Base-by-base conservation (phyloP, 805 yeast species). In the Suhomyces vadensis region DNA sequence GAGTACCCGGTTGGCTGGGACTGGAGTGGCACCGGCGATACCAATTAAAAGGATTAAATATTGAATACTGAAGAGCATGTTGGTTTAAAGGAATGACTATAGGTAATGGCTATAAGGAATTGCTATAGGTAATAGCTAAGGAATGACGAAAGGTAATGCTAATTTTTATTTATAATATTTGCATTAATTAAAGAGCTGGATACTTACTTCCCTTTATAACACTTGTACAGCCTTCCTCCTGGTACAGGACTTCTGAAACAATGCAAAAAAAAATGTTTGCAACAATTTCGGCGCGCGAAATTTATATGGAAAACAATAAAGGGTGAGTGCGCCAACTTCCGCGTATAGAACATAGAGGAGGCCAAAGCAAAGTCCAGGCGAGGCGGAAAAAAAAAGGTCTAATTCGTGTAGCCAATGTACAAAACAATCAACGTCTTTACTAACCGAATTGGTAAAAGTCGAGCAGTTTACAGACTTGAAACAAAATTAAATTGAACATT, bases 1-100 rank as follows among this genome's bases (percentile, higher is more conserved):
- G 33, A 62, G 51, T 29, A 53, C 46, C 11, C 52, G 33, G 46
- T 64, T 55, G 17, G 68, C 69, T 3, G 69, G 66, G 8, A 64
- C 46, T 1, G 69, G 69, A 9, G 66, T 61, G 25, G 58, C 56
- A 11, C 25, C 35, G 16, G 19, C 17, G 11, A 37, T 9, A 14
- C 31, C 39, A 16, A 24, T 11, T n/a, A 37, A 23, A 17, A 37
- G 33, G 16, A 29, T 29, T 20, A 29, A 29, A 29, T 29, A 29
- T 14, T 29, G 33, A 20, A 14, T 29, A 20, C 16, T 29, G 19
- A 29, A 29, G 33, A 29, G 33, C 33, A 29, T 29, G 14, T 29
- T 16, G 33, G 4, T 14, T 8, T 29, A 8, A 29, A 29, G 33
- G 33, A 29, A 29, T 14, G 33, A 29, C 33, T 29, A 14, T 29